Evolutionary conservation across 2,329 filamentous ascomycete genomes (phyloP), one percentile per base, ranked within the genome.

Genomic region (Alternaria metachromatica): DNA sequence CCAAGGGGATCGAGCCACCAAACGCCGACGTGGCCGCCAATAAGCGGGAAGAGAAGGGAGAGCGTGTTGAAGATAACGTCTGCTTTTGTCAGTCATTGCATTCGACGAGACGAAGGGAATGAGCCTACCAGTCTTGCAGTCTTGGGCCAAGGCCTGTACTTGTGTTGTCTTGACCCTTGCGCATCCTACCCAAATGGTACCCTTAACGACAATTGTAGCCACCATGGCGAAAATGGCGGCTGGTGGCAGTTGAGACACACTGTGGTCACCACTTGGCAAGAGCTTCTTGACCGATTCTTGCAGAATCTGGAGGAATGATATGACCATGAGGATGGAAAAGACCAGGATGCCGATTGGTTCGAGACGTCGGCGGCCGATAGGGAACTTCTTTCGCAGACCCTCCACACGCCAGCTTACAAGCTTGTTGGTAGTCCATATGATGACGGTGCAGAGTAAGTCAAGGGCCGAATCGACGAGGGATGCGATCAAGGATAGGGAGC

Each of bases 1-100:
- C 89, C 89, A 0, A 86, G 81, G 7, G 85, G 85, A 73, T 92
- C 89, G 13, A 92, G 82, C 89, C 89, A 91, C 89, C 89, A 92
- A 13, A 90, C 72, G 23, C 86, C 75, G 5, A 85, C 81, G 53
- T 86, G 82, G 68, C 86, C 82, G 7, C 89, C 89, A 54, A 91
- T 84, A 26, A 89, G 80, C 0, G 88, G 88, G 69, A 90, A 90
- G 9, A 88, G 81, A 1, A 90, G 84, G 13, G 87, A 89, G 7
- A 89, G 82, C 0, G 87, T 87, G 73, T 90, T 90, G 80, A 90
- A 90, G 67, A 88, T 82, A 18, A 90, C 87, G 64, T 90, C 88
- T 0, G 86, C 88, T 12, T 10, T n/a, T 15, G 30, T 66, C 51
- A 61, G 63, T 8, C 18, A 7, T 30, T 10, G 2, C 18, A 13